Conservation (phyloP, 805 yeast genomes). For the Groenewaldozyma salmanticensis region DNA sequence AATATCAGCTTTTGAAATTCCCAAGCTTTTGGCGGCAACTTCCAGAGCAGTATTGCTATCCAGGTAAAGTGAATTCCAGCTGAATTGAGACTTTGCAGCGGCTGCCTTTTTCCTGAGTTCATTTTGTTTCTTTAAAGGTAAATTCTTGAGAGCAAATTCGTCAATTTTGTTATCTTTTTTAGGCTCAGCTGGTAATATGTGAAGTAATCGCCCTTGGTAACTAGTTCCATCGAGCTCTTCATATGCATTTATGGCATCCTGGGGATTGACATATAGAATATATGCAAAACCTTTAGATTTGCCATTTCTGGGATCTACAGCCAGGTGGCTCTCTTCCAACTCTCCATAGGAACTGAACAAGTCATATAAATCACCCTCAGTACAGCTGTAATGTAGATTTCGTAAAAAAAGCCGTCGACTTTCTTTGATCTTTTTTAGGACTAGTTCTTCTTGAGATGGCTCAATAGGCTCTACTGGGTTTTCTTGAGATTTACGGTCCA, state of each 20-base stretch:
- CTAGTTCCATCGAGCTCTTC: constrained; percentile 70
- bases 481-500: constrained; percentile 1
- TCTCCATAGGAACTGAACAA: constrained; percentile 62
- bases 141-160: constrained; percentile 81
- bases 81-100: constrained; percentile 78
- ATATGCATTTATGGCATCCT: constrained; percentile 71
- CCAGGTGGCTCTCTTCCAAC: constrained; percentile 83
- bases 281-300: constrained; percentile 90
- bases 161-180: constrained; percentile 77
- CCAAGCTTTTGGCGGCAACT: constrained; percentile 76
- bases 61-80: constrained; percentile 92
- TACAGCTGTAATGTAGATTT: constrained; percentile 69
- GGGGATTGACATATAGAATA: constrained; percentile 55
- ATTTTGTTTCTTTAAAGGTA: constrained; percentile 86
- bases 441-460: constrained; percentile 36
- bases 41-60: constrained; percentile 87
- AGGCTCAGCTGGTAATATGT: constrained; percentile 75
- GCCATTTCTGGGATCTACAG: constrained; percentile 83
- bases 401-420: constrained; percentile 84
- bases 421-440: constrained; percentile 38
- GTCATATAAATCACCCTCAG: constrained; percentile 65
- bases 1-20: constrained; percentile 71
- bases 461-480: constrained; percentile 12
- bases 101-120: constrained; percentile 75
- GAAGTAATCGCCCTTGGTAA: constrained; percentile 89